Conservation (phyloP, 1,139 yeast genomes). For the Hemisphaericaspora xylanilytica region DNA sequence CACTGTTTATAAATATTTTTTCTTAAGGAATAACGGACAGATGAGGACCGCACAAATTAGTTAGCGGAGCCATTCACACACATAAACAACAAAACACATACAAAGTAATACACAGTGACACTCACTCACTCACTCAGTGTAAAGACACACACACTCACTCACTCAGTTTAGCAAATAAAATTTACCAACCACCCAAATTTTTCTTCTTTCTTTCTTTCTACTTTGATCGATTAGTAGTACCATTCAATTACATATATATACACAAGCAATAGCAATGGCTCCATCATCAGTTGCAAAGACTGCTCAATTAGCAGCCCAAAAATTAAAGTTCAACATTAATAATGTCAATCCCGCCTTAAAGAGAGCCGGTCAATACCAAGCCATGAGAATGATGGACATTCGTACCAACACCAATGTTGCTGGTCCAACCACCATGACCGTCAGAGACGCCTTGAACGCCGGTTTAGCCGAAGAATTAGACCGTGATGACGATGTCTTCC, state of each 20-base stretch:
- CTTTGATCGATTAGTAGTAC: too few relatives aligned
- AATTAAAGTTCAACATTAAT: conserved; percentile 24
- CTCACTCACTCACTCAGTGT: too few relatives aligned
- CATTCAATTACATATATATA: too few relatives aligned
- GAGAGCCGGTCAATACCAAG: conserved; percentile 35
- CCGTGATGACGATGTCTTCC: conserved; percentile 88
- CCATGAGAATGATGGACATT: conserved; percentile 34
- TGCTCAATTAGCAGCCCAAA: conserved; percentile 47
- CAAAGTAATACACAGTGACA: not conserved
- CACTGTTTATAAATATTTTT: too few relatives aligned
- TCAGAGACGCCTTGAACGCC: conserved; percentile 93
- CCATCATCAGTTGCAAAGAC: conserved; percentile 42
- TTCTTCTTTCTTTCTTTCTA: not conserved
- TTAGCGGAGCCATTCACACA: conserved; percentile 1
- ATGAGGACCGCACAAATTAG: conserved; percentile 5
- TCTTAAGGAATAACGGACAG: conserved; percentile 4
- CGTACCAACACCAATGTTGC: conserved; percentile 50
- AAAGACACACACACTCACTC: too few relatives aligned
- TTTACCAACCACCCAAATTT: not conserved
- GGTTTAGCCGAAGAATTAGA: conserved; percentile 98
- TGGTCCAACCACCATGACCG: conserved; percentile 72
- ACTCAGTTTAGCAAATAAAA: too few relatives aligned
- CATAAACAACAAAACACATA: not conserved
- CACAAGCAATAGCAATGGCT: conserved; percentile 9
- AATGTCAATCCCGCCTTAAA: conserved; percentile 21